These are phyloP conservation scores for Sophora flavescens DNA, from an alignment of 306 rosid genomes.

Conservation along the genomic window DNA sequence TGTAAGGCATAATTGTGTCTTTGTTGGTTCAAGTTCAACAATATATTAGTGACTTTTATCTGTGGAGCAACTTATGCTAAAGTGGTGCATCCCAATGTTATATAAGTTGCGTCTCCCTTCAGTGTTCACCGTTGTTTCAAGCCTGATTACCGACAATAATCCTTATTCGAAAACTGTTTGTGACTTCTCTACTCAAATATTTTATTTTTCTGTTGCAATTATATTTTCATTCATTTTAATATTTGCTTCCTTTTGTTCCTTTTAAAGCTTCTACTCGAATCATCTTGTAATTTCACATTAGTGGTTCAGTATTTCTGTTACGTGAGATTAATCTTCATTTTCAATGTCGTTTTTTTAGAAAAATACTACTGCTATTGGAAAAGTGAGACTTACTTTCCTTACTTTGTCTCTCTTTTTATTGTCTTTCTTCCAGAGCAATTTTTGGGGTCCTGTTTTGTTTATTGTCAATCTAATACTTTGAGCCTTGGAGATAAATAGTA, in stretches of 20 bases:
- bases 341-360: neutral
- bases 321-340: neutral
- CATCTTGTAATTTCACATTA: neutral
- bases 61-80: neutral
- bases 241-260: neutral
- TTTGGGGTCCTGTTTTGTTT: constrained; percentile 2
- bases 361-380: constrained; percentile 5
- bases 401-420: neutral
- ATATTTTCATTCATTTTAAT: constrained; percentile 9
- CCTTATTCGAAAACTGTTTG: neutral
- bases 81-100: neutral
- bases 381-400: neutral
- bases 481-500: constrained; percentile 1
- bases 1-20: neutral
- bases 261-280: constrained; percentile 23
- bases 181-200: neutral
- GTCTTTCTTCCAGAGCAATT: neutral
- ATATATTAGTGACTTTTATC: neutral
- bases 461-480: constrained; percentile 3
- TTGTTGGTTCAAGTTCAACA: neutral
- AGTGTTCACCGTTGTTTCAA: constrained; percentile 6
- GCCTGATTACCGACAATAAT: neutral
- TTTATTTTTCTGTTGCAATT: neutral
- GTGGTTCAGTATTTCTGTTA: neutral
- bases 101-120: neutral